These are phyloP conservation scores for Fonsecaea nubica DNA, from an alignment of 2,329 filamentous ascomycete species.

Conservation along the genomic window DNA sequence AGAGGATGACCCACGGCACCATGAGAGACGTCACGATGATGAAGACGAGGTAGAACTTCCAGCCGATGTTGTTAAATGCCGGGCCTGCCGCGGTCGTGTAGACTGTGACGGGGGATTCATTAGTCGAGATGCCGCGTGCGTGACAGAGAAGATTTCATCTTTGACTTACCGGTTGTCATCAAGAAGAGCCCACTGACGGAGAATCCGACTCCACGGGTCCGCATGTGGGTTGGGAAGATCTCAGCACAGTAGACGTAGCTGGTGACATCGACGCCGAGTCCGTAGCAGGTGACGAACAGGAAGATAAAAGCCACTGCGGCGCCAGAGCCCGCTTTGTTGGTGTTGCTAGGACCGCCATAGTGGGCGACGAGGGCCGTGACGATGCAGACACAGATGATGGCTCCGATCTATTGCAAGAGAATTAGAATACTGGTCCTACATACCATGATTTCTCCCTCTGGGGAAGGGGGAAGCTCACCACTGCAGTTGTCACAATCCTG, in stretches of 20 bases:
- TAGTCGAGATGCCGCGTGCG: not conserved
- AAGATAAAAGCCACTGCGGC: constrained; percentile 49
- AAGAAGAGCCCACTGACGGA: constrained; percentile 40
- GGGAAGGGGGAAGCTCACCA: not conserved
- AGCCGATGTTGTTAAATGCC: constrained; percentile 43
- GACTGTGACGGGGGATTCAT: not conserved
- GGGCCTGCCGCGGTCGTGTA: constrained; percentile 27
- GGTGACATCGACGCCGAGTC: constrained; percentile 18
- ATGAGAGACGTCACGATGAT: constrained; percentile 39
- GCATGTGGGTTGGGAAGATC: constrained; percentile 30
- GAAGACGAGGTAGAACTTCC: constrained; percentile 48
- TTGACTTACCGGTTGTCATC: constrained; percentile 20
- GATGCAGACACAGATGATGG: constrained; percentile 45
- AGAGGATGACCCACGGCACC: constrained; percentile 42
- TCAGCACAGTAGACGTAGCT: constrained; percentile 40
- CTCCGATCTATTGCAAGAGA: constrained; percentile 43
- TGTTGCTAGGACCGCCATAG: constrained; percentile 43
- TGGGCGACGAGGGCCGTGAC: constrained; percentile 46
- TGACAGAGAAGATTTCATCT: not conserved
- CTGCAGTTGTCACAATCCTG: constrained; percentile 27
- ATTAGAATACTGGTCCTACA: not conserved
- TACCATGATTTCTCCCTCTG: too few relatives aligned
- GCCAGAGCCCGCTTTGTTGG: constrained; percentile 44
- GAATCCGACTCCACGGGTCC: constrained; percentile 24
- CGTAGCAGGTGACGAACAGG: constrained; percentile 49